Conservation (phyloP, 352 stramenopile species). For the Phytophthora capsici region DNA sequence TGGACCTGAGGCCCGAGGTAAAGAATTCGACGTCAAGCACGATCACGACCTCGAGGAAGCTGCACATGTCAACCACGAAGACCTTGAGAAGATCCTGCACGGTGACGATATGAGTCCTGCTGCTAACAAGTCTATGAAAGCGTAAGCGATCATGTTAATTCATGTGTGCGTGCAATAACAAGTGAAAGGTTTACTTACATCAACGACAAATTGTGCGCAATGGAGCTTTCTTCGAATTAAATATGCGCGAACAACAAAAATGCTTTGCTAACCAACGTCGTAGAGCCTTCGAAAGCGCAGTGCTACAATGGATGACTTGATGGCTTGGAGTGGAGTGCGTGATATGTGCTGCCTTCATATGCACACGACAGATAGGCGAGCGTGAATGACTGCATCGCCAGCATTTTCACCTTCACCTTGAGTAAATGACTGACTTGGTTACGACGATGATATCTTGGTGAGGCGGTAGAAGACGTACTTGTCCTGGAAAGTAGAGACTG, state of each 20-base stretch:
- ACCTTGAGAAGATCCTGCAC: conserved; percentile 45
- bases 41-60: conserved; percentile 46
- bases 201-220: too few species aligned
- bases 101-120: conserved; percentile 17
- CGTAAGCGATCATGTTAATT: conserved; percentile 4
- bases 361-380: conserved; percentile 9
- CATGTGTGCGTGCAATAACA: conserved; percentile 6
- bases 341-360: conserved; percentile 28
- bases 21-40: conserved; percentile 57
- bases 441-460: conserved; percentile 49
- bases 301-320: neutral
- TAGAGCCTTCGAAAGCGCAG: conserved; percentile 9
- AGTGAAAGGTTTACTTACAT: conserved; percentile 1
- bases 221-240: conserved; percentile 43
- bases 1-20: conserved; percentile 51
- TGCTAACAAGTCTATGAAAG: conserved; percentile 27
- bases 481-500: conserved; percentile 82
- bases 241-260: conserved; percentile 54
- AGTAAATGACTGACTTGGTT: conserved; percentile 26
- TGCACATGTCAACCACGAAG: conserved; percentile 35
- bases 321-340: conserved; percentile 9
- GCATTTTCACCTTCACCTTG: conserved; percentile 16
- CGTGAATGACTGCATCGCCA: conserved; percentile 6
- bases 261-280: conserved; percentile 7
- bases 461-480: conserved; percentile 90